phyloP scores from a whole-genome alignment of 345 rosid species.

The Camelina laxa region DNA sequence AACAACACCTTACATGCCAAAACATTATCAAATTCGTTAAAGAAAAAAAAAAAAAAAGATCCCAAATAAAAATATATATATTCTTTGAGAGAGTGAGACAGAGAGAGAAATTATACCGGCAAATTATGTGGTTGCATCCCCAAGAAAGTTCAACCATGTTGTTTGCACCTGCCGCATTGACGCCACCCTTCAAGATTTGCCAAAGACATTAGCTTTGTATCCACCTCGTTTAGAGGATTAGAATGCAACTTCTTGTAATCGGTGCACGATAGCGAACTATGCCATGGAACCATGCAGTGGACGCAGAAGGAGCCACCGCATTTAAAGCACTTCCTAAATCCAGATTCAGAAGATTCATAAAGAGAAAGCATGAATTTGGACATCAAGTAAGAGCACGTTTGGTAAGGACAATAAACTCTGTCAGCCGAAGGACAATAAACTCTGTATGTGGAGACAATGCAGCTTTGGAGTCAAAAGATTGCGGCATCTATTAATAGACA shows the following conservation, averaged over 20 bases:
- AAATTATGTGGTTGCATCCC: too few species aligned
- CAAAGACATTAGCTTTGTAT: conserved; percentile 40
- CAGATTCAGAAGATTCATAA: conserved; percentile 23
- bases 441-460: conserved; percentile 53
- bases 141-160: too few species aligned
- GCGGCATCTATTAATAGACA: too few species aligned
- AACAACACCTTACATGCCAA: too few species aligned
- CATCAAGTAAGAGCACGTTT: conserved; percentile 69
- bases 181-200: conserved; percentile 50
- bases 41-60: too few species aligned
- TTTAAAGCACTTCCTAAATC: conserved; percentile 58
- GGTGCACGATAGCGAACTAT: conserved; percentile 47
- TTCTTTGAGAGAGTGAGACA: too few species aligned
- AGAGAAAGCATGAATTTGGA: conserved; percentile 48
- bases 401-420: conserved; percentile 70
- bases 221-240: conserved; percentile 47
- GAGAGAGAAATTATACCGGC: too few species aligned
- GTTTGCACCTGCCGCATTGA: background rate
- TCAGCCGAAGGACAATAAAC: conserved; percentile 63
- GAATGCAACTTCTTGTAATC: conserved; percentile 48
- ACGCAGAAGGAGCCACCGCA: conserved; percentile 60
- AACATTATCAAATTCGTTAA: too few species aligned
- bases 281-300: conserved; percentile 79
- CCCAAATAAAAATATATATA: too few species aligned
- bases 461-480: conserved; percentile 41